Evolutionary conservation across 805 yeast species (phyloP), one percentile per base, ranked within the genome.

Genomic region (Candida maltosa): DNA sequence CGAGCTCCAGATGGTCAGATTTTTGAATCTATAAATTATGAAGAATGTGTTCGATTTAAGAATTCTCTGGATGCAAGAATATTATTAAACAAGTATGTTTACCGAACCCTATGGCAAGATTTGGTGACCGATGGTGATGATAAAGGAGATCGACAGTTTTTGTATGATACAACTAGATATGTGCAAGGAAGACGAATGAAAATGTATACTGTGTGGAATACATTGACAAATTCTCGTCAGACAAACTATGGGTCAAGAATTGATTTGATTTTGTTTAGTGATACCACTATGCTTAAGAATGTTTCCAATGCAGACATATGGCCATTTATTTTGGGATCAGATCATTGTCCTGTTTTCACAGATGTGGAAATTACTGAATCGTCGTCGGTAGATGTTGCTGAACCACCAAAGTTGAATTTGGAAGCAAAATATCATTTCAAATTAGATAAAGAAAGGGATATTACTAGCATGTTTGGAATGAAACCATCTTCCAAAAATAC

Each of bases 131-230:
- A 25, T 25, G 16, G 19, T 12, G 18, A 17, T 23, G 24, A 26
- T 22, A 17, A 10, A 10, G 2, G 29, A 12, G 9, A n/a, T n/a
- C n/a, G n/a, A n/a, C 62, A 59, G 27, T 59, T 75, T 7, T 51
- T 84, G 21, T 54, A 70, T 37, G 94, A 85, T 51, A 63, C 81
- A 0, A 73, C 80, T 0, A 65, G 97, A 29, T 51, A 57, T 19
- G 37, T 53, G 2, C 81, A 80, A 41, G 80, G 83, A 1, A 58
- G 82, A 11, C 64, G 78, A 31, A 52, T 73, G 49, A 78, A 75
- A 16, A 68, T 88, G 75, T 93, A 83, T 52, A 88, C 97, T 0
- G 93, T 89, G 31, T 91, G 98, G 98, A 89, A 88, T 56, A 83
- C 88, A 2, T 58, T 80, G 46, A 74, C 76, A 34, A 83, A 83